Conservation (phyloP, 768 basidiomycete genomes). For the Lactifluus echinatus region DNA sequence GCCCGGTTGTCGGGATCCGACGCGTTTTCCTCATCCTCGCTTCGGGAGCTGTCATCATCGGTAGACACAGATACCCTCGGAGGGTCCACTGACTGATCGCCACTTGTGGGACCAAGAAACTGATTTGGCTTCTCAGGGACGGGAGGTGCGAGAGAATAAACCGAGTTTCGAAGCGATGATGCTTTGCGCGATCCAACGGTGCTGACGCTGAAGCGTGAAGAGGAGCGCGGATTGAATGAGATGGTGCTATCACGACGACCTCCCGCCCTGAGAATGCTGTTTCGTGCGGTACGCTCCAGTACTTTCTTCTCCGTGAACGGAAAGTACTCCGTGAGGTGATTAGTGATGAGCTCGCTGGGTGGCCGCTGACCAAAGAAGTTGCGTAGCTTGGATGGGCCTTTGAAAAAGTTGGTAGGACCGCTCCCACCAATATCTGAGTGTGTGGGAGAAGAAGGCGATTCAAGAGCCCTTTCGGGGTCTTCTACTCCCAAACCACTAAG, state of each 20-base stretch:
- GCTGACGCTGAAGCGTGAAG: slow-evolving; percentile 57
- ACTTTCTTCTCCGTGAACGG: slow-evolving; percentile 89
- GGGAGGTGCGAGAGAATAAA: slow-evolving; percentile 36
- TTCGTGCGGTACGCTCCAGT: slow-evolving; percentile 76
- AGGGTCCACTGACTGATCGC: slow-evolving; percentile 37
- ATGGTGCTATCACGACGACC: slow-evolving; percentile 42
- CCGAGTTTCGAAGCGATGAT: slow-evolving; percentile 38
- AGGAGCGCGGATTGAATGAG: slow-evolving; percentile 38
- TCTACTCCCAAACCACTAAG: slow-evolving; percentile 88
- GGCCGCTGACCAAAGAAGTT: slow-evolving; percentile 99
- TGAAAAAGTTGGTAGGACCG: slow-evolving; percentile 23
- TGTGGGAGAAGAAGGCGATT: slow-evolving; percentile 45
- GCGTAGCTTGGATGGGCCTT: slow-evolving; percentile 64
- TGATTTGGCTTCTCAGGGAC: slow-evolving; percentile 22
- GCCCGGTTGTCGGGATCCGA: slow-evolving; percentile 22
- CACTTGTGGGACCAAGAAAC: background rate
- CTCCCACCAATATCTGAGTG: slow-evolving; percentile 31
- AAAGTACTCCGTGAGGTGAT: slow-evolving; percentile 91
- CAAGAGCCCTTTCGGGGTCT: slow-evolving; percentile 61
- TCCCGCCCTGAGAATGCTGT: slow-evolving; percentile 73
- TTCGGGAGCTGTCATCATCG: slow-evolving; percentile 54
- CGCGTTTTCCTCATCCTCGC: slow-evolving; percentile 35
- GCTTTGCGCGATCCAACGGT: slow-evolving; percentile 37
- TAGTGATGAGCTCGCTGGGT: slow-evolving; percentile 94
- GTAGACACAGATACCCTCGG: slow-evolving; percentile 71